These are phyloP conservation scores for Plasmodium vivax DNA, from an alignment of 169 alveolate species.

Conservation along the genomic window DNA sequence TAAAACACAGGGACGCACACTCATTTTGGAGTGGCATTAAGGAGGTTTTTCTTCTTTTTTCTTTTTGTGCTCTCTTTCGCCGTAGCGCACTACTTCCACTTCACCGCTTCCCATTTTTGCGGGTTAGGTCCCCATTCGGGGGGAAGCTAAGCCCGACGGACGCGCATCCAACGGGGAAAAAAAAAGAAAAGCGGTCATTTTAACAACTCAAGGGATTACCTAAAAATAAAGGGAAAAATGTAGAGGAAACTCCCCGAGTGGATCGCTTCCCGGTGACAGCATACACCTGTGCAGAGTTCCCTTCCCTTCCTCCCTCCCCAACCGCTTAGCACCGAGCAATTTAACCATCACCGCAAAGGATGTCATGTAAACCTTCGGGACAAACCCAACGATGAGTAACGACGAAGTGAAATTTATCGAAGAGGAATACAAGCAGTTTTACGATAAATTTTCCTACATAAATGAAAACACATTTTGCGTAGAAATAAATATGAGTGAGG, in stretches of 20 bases:
- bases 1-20: background rate
- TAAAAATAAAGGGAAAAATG: background rate
- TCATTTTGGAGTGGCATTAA: background rate
- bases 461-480: slow-evolving; percentile 36
- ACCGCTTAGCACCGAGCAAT: background rate
- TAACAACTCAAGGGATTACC: background rate
- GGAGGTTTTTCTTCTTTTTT: background rate
- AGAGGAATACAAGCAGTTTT: slow-evolving; percentile 32
- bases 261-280: background rate
- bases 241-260: background rate
- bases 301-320: background rate
- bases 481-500: slow-evolving; percentile 22
- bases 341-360: background rate
- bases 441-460: slow-evolving; percentile 13
- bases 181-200: background rate
- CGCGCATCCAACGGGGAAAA: background rate
- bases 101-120: background rate
- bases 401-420: slow-evolving; percentile 44
- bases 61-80: background rate
- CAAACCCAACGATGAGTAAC: background rate
- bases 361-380: background rate
- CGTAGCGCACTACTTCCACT: background rate
- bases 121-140: background rate
- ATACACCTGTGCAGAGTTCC: background rate
- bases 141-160: background rate